Evolutionary conservation across 1,284 basidiomycete genomes (phyloP).

Genomic region (Ganoderma leucocontextum): DNA sequence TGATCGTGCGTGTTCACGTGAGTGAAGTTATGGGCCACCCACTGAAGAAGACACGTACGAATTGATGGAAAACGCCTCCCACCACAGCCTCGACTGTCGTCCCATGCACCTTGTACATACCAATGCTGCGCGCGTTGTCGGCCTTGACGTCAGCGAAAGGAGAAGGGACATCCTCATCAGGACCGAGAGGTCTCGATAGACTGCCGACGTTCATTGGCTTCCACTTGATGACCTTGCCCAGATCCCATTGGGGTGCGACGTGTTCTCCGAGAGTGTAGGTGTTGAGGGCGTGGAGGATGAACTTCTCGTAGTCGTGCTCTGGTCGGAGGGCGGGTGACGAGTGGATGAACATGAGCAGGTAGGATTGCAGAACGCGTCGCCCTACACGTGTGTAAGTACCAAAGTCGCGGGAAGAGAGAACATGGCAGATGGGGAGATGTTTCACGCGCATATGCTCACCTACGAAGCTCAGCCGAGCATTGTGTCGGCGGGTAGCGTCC

Average conservation of each 20-base stretch:
- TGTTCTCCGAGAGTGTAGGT: conserved; percentile 75
- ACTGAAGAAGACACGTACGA: conserved; percentile 56
- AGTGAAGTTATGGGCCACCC: neutral
- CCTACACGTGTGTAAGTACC: conserved; percentile 50
- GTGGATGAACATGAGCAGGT: conserved; percentile 75
- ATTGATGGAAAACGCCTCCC: conserved; percentile 81
- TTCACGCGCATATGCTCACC: conserved; percentile 50
- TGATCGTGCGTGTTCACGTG: neutral
- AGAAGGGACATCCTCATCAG: conserved; percentile 29
- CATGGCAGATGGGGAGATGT: neutral
- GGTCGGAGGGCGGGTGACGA: conserved; percentile 58
- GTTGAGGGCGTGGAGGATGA: conserved; percentile 64
- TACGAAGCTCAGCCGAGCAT: conserved; percentile 72
- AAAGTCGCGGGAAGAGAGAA: conserved; percentile 5
- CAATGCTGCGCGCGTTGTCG: conserved; percentile 56
- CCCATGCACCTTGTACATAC: conserved; percentile 80
- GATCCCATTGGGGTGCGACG: conserved; percentile 75
- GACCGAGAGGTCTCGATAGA: conserved; percentile 31
- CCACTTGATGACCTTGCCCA: conserved; percentile 76
- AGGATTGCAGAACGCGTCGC: conserved; percentile 76
- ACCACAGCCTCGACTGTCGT: conserved; percentile 79
- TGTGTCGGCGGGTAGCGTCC: conserved; percentile 70
- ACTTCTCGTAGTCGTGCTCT: conserved; percentile 58
- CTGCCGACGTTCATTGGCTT: conserved; percentile 50
- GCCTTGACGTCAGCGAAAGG: conserved; percentile 38